Percentiles rank a stretch among this genome's conserved stretches.
These are phyloP conservation scores for Sugiyamaella castrensis DNA, from an alignment of 1,139 yeast genomes.

Conservation along the genomic window DNA sequence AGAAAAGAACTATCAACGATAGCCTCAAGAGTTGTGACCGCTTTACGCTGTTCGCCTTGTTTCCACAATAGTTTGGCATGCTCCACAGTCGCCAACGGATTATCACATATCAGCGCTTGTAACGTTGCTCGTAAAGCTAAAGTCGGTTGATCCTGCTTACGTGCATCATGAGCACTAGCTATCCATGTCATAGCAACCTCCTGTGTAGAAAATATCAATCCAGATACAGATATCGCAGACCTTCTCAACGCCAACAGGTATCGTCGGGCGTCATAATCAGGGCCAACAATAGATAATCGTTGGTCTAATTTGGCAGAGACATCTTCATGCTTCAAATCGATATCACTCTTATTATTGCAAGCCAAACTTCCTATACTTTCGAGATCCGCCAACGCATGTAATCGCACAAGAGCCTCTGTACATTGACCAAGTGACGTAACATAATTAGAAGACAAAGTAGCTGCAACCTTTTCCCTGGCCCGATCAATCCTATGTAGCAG, in stretches of 20 bases:
- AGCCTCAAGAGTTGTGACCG: slow-evolving; percentile 63
- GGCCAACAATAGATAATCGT: slow-evolving; percentile 35
- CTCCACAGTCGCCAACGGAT: slow-evolving; percentile 62
- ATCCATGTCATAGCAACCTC: slow-evolving; percentile 55
- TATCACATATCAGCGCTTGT: slow-evolving; percentile 54
- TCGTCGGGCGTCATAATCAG: slow-evolving; percentile 38
- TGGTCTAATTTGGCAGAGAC: slow-evolving; percentile 33
- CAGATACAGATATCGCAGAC: slow-evolving; percentile 49
- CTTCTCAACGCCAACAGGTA: slow-evolving; percentile 38
- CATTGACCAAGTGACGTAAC: slow-evolving; percentile 63
- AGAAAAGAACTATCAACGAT: slow-evolving; percentile 35
- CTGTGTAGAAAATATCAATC: slow-evolving; percentile 38
- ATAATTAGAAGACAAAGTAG: slow-evolving; percentile 56
- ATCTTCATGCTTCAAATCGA: slow-evolving; percentile 23
- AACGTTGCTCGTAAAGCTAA: slow-evolving; percentile 72
- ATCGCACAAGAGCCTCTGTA: slow-evolving; percentile 52
- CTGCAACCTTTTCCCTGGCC: slow-evolving; percentile 58
- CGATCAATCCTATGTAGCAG: slow-evolving; percentile 46
- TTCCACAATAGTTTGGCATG: slow-evolving; percentile 87
- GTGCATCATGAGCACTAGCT: slow-evolving; percentile 60
- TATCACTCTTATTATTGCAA: slow-evolving; percentile 23
- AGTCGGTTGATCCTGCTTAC: slow-evolving; percentile 68
- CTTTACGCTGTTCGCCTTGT: slow-evolving; percentile 85
- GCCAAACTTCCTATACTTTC: slow-evolving; percentile 34
- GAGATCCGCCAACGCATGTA: slow-evolving; percentile 73